Conservation (phyloP, 2,329 filamentous ascomycete genomes). For the Colletotrichum cereale region DNA sequence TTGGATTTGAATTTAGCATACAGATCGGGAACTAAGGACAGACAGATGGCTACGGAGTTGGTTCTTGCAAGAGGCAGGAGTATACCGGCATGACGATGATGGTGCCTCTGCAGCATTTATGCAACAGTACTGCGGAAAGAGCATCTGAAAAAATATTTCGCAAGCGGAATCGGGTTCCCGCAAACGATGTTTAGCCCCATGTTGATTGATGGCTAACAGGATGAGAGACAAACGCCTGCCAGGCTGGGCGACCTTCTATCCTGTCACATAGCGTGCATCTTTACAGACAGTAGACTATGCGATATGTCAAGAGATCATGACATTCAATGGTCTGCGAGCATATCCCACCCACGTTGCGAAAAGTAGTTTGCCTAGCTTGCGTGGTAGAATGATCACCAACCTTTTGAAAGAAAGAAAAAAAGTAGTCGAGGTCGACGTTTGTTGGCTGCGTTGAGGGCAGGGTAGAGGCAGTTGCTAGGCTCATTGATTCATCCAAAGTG, state of each 20-base stretch:
- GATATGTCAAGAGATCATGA: neutral
- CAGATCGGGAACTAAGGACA: conserved; percentile 16
- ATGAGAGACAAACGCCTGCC: neutral
- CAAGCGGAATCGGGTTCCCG: conserved; percentile 15
- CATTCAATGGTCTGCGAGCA: neutral
- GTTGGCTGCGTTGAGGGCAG: neutral
- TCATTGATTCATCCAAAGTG: neutral
- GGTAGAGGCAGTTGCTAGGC: neutral
- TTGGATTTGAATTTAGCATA: conserved; percentile 31
- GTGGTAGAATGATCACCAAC: neutral
- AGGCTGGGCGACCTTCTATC: neutral
- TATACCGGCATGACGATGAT: conserved; percentile 15
- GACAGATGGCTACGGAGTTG: conserved; percentile 19
- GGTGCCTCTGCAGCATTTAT: conserved; percentile 15
- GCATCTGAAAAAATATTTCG: conserved; percentile 8
- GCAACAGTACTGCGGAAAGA: conserved; percentile 14
- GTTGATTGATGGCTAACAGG: conserved; percentile 8
- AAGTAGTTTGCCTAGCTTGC: neutral
- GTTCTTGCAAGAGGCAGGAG: conserved; percentile 16
- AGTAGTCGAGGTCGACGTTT: neutral
- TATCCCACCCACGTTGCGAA: neutral
- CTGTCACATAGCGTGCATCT: neutral
- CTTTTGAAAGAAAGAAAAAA: neutral
- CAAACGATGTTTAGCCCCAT: neutral
- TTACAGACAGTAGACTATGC: neutral